These are phyloP conservation scores for Neocallimastix lanati DNA, from an alignment of 192 early-diverging fungal genomes.

Conservation along the genomic window DNA sequence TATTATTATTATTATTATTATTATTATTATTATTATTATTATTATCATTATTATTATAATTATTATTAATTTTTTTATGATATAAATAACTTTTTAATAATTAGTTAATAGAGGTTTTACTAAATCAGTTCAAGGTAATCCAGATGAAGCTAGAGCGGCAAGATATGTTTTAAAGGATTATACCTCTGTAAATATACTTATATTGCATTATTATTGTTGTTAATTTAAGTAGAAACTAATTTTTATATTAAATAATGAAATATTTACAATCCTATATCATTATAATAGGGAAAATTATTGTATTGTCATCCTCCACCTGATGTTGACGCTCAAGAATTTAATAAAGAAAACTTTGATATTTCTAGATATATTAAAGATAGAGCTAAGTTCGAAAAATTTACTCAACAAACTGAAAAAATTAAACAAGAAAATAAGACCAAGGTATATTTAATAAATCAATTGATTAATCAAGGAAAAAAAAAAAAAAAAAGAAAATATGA, in stretches of 20 bases:
- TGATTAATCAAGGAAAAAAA: too few relatives aligned
- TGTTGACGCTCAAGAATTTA: conserved; percentile 48
- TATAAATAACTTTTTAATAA: neutral
- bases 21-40: too few relatives aligned
- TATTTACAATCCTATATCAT: too few relatives aligned
- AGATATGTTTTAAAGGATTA: conserved; percentile 97
- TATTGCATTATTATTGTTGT: neutral
- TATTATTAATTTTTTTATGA: neutral
- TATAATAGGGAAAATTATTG: conserved; percentile 62
- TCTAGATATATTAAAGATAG: conserved; percentile 25
- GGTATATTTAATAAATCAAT: too few relatives aligned
- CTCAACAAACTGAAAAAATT: conserved; percentile 18
- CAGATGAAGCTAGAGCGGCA: conserved; percentile 92
- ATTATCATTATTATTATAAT: too few relatives aligned
- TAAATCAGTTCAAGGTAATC: conserved; percentile 83
- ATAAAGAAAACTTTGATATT: conserved; percentile 57
- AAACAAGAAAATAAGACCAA: conserved; percentile 6
- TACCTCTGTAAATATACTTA: conserved; percentile 37
- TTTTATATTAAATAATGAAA: too few relatives aligned
- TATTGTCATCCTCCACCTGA: conserved; percentile 70
- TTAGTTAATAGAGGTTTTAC: conserved; percentile 75
- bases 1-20: too few relatives aligned
- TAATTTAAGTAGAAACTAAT: too few relatives aligned
- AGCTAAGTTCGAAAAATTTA: conserved; percentile 12
- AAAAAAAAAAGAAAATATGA: too few relatives aligned